phyloP scores from a whole-genome alignment of 1,139 yeast genomes.

The Kurtzmaniella quercitrusa region DNA sequence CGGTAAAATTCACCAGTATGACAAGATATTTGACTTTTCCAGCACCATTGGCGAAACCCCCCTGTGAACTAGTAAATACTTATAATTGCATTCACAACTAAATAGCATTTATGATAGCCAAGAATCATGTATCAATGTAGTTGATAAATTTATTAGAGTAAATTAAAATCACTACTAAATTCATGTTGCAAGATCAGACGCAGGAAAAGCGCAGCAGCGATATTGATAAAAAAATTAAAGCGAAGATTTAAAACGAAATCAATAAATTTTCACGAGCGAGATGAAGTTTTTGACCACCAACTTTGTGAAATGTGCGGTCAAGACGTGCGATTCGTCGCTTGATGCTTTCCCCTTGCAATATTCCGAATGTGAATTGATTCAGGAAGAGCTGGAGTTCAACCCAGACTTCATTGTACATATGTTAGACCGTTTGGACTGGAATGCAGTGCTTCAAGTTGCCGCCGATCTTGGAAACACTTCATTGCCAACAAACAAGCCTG shows the following conservation, averaged over 20 bases:
- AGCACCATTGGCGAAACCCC: constrained; percentile 1
- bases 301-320: constrained; percentile 91
- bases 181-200: too few relatives aligned
- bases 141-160: too few relatives aligned
- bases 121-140: too few relatives aligned
- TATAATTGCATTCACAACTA: too few relatives aligned
- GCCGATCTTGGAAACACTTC: constrained; percentile 65
- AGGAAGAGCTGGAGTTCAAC: constrained; percentile 78
- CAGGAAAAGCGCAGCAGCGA: neutral
- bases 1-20: constrained; percentile 22
- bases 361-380: constrained; percentile 67
- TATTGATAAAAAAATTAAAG: too few relatives aligned
- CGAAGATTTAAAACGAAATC: neutral
- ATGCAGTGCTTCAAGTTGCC: constrained; percentile 74
- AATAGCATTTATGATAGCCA: too few relatives aligned
- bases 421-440: constrained; percentile 85
- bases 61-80: too few relatives aligned
- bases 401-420: constrained; percentile 77
- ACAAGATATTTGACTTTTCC: constrained; percentile 12
- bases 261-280: neutral
- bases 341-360: constrained; percentile 79
- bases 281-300: constrained; percentile 95
- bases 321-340: constrained; percentile 68
- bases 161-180: too few relatives aligned
- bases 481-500: constrained; percentile 66